Percentiles rank a stretch among this genome's conserved stretches.
These are phyloP conservation scores for Syzygium grande DNA, from an alignment of 345 rosid species.

Conservation along the genomic window DNA sequence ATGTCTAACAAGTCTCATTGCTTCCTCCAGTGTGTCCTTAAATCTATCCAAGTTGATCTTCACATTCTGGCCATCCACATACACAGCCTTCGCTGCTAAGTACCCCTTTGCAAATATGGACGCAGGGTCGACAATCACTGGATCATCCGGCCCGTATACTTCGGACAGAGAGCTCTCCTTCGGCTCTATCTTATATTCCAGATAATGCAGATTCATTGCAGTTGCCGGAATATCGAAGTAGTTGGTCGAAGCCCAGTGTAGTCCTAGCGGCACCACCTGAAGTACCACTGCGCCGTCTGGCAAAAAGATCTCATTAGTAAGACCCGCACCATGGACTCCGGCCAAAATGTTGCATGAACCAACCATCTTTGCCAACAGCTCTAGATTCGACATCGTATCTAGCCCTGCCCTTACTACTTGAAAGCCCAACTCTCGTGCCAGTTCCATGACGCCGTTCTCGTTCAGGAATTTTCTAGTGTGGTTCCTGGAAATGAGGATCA, in stretches of 20 bases:
- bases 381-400: conserved; percentile 16
- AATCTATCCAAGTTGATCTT: conserved; percentile 20
- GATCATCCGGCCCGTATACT: conserved; percentile 20
- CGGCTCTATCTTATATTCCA: conserved; percentile 29
- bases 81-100: conserved; percentile 9
- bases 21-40: conserved; percentile 18
- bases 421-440: conserved; percentile 26
- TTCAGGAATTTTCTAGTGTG: conserved; percentile 22
- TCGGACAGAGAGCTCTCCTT: conserved; percentile 27
- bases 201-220: conserved; percentile 22
- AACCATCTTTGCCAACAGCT: conserved; percentile 4
- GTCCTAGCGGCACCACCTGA: conserved; percentile 29
- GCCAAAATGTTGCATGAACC: conserved; percentile 23
- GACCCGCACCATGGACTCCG: conserved; percentile 42
- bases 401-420: conserved; percentile 9
- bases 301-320: conserved; percentile 30
- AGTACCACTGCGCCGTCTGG: conserved; percentile 20
- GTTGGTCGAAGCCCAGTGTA: conserved; percentile 21
- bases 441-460: conserved; percentile 15
- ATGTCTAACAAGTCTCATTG: conserved; percentile 3
- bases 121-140: conserved; percentile 12
- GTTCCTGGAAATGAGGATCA: conserved; percentile 22
- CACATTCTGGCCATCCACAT: conserved; percentile 23
- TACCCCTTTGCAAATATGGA: conserved; percentile 15
- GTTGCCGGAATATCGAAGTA: conserved; percentile 17